Base-by-base conservation (phyloP, 1,284 basidiomycete genomes). In the Meripilus lineatus region DNA sequence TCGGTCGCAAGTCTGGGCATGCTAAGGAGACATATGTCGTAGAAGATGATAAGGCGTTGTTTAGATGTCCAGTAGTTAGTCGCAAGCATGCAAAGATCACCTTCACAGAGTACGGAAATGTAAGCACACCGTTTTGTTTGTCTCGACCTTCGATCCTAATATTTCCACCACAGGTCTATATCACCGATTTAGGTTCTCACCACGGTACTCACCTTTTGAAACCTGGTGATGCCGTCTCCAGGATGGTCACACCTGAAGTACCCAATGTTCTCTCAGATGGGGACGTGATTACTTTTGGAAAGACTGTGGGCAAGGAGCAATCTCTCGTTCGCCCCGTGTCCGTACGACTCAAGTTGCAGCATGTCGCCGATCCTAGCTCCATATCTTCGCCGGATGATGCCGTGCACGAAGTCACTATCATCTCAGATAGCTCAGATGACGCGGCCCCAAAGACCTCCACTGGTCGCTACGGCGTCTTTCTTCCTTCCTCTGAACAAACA, bases 261-360 rank as follows among this genome's bases (percentile, higher is more conserved):
- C 70, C 75, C 11, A 69, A 65, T 23, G 57, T 66, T 15, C 72
- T 88, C 28, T 57, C 66, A 25, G 75, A 84, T 54, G 82, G 81
- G 45, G 84, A 87, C 57, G 58, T 73, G 30, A 54, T 88, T 48
- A 87, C 82, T 1, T 84, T 88, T 57, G 84, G 84, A 50, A 87
- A 86, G 64, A 64, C 70, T 5, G 85, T 88, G 1, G 80, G 77
- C 22, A 72, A 72, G 46, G 74, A 75, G 38, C 67, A 71, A 26
- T 73, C 72, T 41, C 61, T 71, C 23, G 84, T 86, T 24, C 66
- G 67, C 2, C 84, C 84, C 5, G 67, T 87, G 32, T 72, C 75
- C 24, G 77, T 68, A 38, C 70, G 73, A 15, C 69, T 84, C 38
- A 71, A 81, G 58, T 61, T 86, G 32, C 52, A 80, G 33, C 69